phyloP scores from a whole-genome alignment of 225 moss, liverwort and hornwort species.

The Polytrichum commune region DNA sequence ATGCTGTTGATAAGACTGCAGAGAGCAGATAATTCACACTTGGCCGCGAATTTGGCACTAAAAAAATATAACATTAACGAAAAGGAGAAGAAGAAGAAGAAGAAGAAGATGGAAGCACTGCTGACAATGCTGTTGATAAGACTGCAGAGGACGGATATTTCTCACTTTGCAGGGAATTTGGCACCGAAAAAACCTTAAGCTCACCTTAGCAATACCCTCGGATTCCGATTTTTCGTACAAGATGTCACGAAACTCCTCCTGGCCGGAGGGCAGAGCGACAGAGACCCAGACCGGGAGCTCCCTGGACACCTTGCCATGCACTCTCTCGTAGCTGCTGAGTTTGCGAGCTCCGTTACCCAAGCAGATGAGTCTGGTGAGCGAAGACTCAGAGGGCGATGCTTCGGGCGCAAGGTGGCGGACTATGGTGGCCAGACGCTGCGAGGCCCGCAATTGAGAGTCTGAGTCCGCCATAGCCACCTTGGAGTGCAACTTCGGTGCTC shows the following conservation, averaged over 20 bases:
- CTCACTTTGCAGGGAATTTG: too few species aligned
- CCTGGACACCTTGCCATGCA: constrained; percentile 62
- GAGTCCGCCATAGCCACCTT: constrained; percentile 24
- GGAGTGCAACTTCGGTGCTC: neutral
- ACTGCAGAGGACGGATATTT: too few species aligned
- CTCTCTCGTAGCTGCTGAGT: constrained; percentile 68
- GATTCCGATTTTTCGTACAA: constrained; percentile 73
- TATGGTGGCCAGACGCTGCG: constrained; percentile 37
- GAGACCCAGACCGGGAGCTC: constrained; percentile 37
- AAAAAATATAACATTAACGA: too few species aligned
- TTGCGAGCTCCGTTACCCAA: constrained; percentile 10
- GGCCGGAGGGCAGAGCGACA: constrained; percentile 41
- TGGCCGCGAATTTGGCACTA: too few species aligned
- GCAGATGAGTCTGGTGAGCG: constrained; percentile 5
- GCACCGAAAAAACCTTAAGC: too few species aligned
- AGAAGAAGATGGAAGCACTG: too few species aligned
- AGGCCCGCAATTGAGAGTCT: constrained; percentile 7
- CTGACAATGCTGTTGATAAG: too few species aligned
- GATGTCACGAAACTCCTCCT: constrained; percentile 68
- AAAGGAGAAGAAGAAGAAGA: too few species aligned
- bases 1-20: too few species aligned
- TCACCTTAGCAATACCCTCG: constrained; percentile 88
- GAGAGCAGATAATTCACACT: too few species aligned
- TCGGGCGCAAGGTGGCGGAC: constrained; percentile 20
- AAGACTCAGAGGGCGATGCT: constrained; percentile 2